A percentile compares a stretch with the other conserved stretches of the same genome.
Evolutionary conservation across 225 moss, liverwort and hornwort genomes (phyloP).

Genomic region (Ulota crispa): DNA sequence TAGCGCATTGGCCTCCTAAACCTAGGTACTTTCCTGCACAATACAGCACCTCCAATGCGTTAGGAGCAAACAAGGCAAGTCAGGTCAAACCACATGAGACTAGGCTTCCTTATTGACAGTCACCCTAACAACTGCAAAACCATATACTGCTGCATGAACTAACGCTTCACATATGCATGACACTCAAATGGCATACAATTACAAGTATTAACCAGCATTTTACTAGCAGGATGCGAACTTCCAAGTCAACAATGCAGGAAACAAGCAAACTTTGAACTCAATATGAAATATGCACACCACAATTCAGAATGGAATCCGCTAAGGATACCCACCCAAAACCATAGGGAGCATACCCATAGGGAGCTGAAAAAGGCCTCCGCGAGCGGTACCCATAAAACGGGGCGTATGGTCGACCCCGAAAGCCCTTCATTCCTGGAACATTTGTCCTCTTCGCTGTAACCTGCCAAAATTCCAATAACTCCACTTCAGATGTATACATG

Average conservation of each 20-base stretch:
- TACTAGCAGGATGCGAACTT: background rate
- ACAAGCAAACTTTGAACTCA: conserved; percentile 54
- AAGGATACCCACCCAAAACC: conserved; percentile 97
- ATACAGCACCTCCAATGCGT: background rate
- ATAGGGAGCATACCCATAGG: conserved; percentile 98
- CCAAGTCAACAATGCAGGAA: conserved; percentile 19
- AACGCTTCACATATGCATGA: background rate
- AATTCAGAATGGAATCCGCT: conserved; percentile 97
- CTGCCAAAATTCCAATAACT: conserved; percentile 34
- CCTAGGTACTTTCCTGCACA: conserved; percentile 83
- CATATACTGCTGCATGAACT: background rate
- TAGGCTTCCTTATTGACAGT: background rate
- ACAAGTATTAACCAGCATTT: background rate
- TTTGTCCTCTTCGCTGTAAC: conserved; percentile 86
- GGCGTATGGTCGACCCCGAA: conserved; percentile 80
- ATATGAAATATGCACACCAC: conserved; percentile 97
- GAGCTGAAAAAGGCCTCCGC: conserved; percentile 92
- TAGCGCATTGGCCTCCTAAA: conserved; percentile 87
- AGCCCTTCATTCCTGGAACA: conserved; percentile 89
- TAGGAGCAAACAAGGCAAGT: background rate
- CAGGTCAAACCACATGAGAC: background rate
- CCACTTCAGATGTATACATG: background rate
- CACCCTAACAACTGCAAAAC: background rate
- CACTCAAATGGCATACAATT: background rate
- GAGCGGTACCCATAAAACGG: conserved; percentile 96